These are phyloP conservation scores for Thalassiosira mediterranea DNA, from an alignment of 352 stramenopile species.

Conservation along the genomic window DNA sequence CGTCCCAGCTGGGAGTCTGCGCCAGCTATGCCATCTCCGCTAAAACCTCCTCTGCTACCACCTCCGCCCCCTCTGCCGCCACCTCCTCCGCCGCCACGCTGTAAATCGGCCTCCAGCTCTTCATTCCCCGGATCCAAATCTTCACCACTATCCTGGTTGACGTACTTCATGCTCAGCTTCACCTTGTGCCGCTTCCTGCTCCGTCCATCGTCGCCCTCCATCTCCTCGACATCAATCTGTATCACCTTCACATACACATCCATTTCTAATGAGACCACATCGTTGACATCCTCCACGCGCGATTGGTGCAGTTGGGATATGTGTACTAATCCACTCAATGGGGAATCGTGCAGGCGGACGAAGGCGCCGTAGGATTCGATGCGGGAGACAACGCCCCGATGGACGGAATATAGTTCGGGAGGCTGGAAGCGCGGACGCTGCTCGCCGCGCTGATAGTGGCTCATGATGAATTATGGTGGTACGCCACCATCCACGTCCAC, in stretches of 20 bases:
- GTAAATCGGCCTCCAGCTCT: conserved; percentile 55
- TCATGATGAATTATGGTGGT: no score
- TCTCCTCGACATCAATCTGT: conserved; percentile 26
- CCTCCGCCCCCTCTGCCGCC: not conserved
- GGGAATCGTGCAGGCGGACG: conserved; percentile 13
- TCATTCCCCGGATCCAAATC: conserved; percentile 48
- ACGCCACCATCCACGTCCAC: no score
- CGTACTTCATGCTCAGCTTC: conserved; percentile 67
- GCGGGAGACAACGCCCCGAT: conserved; percentile 25
- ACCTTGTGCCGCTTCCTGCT: conserved; percentile 40
- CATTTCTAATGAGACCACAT: conserved; percentile 54
- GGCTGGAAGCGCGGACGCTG: conserved; percentile 18
- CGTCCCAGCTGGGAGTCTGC: conserved; percentile 25
- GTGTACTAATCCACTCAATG: conserved; percentile 52
- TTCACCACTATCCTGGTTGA: conserved; percentile 55
- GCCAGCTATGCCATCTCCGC: conserved; percentile 12
- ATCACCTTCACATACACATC: conserved; percentile 65
- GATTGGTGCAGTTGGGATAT: conserved; percentile 55
- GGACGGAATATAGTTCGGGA: conserved; percentile 21
- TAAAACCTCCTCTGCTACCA: no score
- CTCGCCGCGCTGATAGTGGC: not conserved
- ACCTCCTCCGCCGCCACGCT: conserved; percentile 9
- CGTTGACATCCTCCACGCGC: conserved; percentile 52
- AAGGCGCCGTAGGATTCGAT: conserved; percentile 39
- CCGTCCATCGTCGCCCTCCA: conserved; percentile 4